Base-by-base conservation (phyloP, 192 early-diverging fungal genomes). In the Backusella psychrophila region DNA sequence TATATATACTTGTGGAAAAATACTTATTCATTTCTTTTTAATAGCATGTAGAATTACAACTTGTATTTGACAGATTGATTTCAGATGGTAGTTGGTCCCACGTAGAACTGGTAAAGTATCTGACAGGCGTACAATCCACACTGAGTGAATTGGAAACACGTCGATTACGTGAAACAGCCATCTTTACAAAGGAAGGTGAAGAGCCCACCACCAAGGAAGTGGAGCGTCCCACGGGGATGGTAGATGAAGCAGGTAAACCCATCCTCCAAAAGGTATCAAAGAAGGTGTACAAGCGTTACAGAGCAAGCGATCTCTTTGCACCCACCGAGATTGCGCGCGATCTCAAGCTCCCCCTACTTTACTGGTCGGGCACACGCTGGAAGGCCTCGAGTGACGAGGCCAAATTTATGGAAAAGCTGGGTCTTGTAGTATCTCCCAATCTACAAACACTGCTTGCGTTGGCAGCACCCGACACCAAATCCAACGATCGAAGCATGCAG, bases 81-180 rank as follows among this genome's bases (percentile, higher is more conserved):
- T 87, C 86, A 56, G 87, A 89, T 19, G 87, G 94, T 35, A 91
- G 90, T 69, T 97, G 93, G 94, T 93, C 95, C 69, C 93, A 96
- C 76, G 85, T 93, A 26, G 90, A 94, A 77, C 83, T 97, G 3
- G 81, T 93, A 26, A 96, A 94, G 75, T 97, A 96, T 78, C 83
- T 97, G n/a, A 86, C 90, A 0, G 87, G 88, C 0, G 86, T 94
- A 52, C 87, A 91, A 67, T 79, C 83, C 41, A 90, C 91, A 31
- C 72, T 97, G 9, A 89, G 87, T 9, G 74, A 77, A 5, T 70
- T 78, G 4, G 96, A 97, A 73, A 80, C 88, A 34, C 79, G 78
- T 4, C 84, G 88, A 44, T 81, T 97, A 42, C 80, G 87, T 59
- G 79, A 85, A 1, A 93, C 92, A 0, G 49, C 89, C 0, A 87